Percentiles rank a stretch among this genome's conserved stretches.
Evolutionary conservation across 805 yeast genomes (phyloP).

Genomic region (Saitoella complicata): DNA sequence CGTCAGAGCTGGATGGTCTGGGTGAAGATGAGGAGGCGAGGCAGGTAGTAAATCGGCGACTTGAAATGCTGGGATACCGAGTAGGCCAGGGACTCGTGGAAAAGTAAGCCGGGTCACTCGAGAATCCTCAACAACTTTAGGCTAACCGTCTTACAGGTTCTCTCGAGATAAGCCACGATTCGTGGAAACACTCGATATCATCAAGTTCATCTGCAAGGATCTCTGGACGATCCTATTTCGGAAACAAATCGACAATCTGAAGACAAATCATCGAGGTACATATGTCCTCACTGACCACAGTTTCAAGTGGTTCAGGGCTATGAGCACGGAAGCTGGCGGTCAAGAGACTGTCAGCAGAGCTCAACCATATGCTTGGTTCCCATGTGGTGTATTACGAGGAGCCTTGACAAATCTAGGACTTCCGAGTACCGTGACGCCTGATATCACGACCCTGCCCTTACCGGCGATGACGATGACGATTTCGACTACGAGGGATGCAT

Average conservation of each 20-base stretch:
- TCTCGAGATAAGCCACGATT: slow-evolving; percentile 30
- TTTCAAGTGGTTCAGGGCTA: slow-evolving; percentile 37
- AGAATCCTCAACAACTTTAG: slow-evolving; percentile 8
- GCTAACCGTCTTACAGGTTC: slow-evolving; percentile 8
- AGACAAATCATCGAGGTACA: slow-evolving; percentile 75
- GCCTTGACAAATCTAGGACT: too few relatives aligned
- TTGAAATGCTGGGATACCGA: slow-evolving; percentile 56
- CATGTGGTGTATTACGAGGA: too few relatives aligned
- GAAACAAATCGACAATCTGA: slow-evolving; percentile 79
- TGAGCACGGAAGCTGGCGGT: slow-evolving; percentile 25
- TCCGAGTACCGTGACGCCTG: too few relatives aligned
- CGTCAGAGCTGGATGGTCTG: slow-evolving; percentile 3
- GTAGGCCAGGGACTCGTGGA: slow-evolving; percentile 48
- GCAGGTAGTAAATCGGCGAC: slow-evolving; percentile 35
- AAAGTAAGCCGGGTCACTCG: slow-evolving; percentile 12
- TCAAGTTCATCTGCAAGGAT: slow-evolving; percentile 86
- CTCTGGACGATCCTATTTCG: slow-evolving; percentile 69
- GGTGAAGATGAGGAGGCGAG: slow-evolving; percentile 16
- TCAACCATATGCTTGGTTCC: too few relatives aligned
- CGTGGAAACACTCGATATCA: slow-evolving; percentile 56
- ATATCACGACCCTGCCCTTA: too few relatives aligned
- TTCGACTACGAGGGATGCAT: too few relatives aligned
- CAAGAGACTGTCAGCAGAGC: slow-evolving; percentile 13
- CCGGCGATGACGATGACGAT: too few relatives aligned
- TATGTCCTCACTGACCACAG: slow-evolving; percentile 59